phyloP scores from a whole-genome alignment of 345 rosid species.

The Eucalyptus sp. region DNA sequence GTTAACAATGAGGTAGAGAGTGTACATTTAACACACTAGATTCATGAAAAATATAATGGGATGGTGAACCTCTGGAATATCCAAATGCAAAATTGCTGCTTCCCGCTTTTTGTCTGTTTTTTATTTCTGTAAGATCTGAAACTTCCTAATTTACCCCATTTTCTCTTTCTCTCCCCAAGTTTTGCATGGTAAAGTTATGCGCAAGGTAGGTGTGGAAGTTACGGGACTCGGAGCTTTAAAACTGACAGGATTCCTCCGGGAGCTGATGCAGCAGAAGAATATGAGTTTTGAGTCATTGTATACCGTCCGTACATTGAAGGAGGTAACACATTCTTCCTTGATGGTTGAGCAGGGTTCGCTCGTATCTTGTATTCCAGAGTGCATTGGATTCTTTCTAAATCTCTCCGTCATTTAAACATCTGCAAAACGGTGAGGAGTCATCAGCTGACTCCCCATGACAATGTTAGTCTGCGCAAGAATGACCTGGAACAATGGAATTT shows the following conservation, averaged over 20 bases:
- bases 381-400: not conserved
- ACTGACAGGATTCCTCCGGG: slow-evolving; percentile 76
- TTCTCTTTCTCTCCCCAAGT: slow-evolving; percentile 27
- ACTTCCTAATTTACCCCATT: slow-evolving; percentile 1
- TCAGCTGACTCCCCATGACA: not conserved
- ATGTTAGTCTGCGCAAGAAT: not conserved
- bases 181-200: slow-evolving; percentile 87
- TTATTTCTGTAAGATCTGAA: not conserved
- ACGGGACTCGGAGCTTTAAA: slow-evolving; percentile 75
- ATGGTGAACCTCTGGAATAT: not conserved
- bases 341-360: not conserved
- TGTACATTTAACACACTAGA: not conserved
- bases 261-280: slow-evolving; percentile 70
- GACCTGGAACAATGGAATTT: not conserved
- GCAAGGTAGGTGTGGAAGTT: slow-evolving; percentile 80
- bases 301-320: slow-evolving; percentile 79
- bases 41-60: not conserved
- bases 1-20: not conserved
- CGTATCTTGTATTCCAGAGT: not conserved
- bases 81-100: not conserved
- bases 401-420: not conserved
- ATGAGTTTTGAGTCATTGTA: slow-evolving; percentile 56
- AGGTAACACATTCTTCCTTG: slow-evolving; percentile 30
- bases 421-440: not conserved
- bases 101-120: not conserved